These are phyloP conservation scores for Nothopassalora personata DNA, from an alignment of 2,329 filamentous ascomycete genomes.

Conservation along the genomic window DNA sequence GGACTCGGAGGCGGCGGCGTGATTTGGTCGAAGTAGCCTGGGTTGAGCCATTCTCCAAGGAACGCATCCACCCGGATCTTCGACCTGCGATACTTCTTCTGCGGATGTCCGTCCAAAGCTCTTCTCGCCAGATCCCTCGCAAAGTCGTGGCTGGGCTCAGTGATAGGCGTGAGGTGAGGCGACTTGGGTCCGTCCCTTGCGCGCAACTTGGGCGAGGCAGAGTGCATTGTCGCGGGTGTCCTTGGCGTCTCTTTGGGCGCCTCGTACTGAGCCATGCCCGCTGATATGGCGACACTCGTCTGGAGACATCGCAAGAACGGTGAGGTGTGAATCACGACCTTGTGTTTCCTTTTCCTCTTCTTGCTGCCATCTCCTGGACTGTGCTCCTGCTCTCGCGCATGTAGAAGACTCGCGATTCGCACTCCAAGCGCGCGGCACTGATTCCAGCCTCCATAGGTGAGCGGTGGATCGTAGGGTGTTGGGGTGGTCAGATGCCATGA, in stretches of 20 bases:
- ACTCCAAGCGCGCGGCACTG: conserved; percentile 77
- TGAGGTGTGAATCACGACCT: conserved; percentile 84
- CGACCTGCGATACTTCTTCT: conserved; percentile 43
- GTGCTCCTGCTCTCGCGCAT: conserved; percentile 45
- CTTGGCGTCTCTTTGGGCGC: conserved; percentile 29
- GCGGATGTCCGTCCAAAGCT: conserved; percentile 27
- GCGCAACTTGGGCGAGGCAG: conserved; percentile 30
- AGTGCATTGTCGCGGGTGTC: conserved; percentile 28
- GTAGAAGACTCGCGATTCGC: conserved; percentile 70
- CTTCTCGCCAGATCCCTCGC: conserved; percentile 34
- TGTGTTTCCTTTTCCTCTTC: conserved; percentile 56
- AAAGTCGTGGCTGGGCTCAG: conserved; percentile 36
- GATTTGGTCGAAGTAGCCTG: conserved; percentile 89
- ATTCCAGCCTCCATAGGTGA: conserved; percentile 90
- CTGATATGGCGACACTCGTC: conserved; percentile 80
- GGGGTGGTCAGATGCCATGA: conserved; percentile 91
- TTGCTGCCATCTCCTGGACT: conserved; percentile 25
- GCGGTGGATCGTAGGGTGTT: conserved; percentile 88
- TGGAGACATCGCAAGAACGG: conserved; percentile 91
- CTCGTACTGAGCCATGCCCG: conserved; percentile 70
- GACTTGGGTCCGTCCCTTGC: conserved; percentile 24
- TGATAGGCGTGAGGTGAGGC: conserved; percentile 30
- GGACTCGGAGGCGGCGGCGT: conserved; percentile 80
- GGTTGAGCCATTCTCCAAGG: conserved; percentile 90
- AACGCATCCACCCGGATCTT: conserved; percentile 83